These are phyloP conservation scores for Paraconiothyrium brasiliense DNA, from an alignment of 2,329 filamentous ascomycete genomes.

Conservation along the genomic window DNA sequence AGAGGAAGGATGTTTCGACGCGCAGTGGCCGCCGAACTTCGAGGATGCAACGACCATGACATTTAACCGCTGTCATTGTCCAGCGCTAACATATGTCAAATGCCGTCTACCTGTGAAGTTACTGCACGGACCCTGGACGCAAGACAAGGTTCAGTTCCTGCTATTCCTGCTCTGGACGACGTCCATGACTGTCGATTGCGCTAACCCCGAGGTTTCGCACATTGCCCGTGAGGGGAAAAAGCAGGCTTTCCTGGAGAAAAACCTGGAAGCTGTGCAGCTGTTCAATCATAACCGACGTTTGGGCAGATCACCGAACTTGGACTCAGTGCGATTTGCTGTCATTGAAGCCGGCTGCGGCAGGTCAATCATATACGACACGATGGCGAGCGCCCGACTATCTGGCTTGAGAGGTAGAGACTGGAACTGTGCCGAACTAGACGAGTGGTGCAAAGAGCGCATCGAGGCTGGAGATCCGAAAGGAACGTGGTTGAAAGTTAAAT, in stretches of 20 bases:
- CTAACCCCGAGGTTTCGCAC: conserved; percentile 21
- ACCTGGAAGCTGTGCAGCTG: conserved; percentile 44
- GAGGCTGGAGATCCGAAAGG: conserved; percentile 34
- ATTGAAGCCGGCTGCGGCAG: conserved; percentile 41
- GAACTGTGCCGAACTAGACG: conserved; percentile 29
- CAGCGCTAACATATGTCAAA: conserved; percentile 37
- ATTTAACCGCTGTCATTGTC: conserved; percentile 40
- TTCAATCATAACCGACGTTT: conserved; percentile 47
- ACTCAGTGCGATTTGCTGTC: conserved; percentile 38
- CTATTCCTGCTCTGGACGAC: conserved; percentile 44
- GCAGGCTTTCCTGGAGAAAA: conserved; percentile 37
- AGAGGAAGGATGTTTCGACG: conserved; percentile 37
- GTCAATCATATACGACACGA: conserved; percentile 43
- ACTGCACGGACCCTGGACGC: conserved; percentile 37
- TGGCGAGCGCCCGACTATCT: conserved; percentile 33
- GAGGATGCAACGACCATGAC: conserved; percentile 39
- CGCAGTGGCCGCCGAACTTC: conserved; percentile 44
- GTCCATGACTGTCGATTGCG: conserved; percentile 45
- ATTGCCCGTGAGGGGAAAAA: conserved; percentile 29
- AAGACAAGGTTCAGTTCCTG: conserved; percentile 41
- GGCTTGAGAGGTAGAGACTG: conserved; percentile 21
- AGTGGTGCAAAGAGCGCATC: conserved; percentile 40
- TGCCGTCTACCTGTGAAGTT: conserved; percentile 43
- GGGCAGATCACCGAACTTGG: conserved; percentile 34
- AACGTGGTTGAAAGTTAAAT: conserved; percentile 37